Conservation (phyloP, 805 yeast species). For the Cyberlindnera bimundalis region DNA sequence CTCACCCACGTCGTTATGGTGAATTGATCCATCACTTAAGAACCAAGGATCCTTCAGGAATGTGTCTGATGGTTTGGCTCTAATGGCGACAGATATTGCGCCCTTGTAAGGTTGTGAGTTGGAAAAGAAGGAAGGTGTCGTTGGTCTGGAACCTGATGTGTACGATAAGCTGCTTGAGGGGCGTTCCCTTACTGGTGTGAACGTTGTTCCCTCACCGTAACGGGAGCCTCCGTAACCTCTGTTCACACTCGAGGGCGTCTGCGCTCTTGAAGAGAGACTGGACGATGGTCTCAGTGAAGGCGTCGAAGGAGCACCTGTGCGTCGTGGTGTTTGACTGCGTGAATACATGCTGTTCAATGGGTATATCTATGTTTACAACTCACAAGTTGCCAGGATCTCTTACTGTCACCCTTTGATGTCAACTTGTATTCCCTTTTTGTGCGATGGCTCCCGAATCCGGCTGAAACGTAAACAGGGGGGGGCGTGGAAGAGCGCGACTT, state of each 20-base stretch:
- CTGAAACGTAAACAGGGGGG: slow-evolving; percentile 3
- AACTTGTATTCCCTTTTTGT: background rate
- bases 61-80: slow-evolving; percentile 62
- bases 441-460: slow-evolving; percentile 3
- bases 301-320: slow-evolving; percentile 17
- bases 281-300: slow-evolving; percentile 25
- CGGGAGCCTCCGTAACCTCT: slow-evolving; percentile 20
- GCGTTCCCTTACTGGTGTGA: slow-evolving; percentile 25
- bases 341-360: slow-evolving; percentile 17
- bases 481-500: too few species aligned
- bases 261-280: slow-evolving; percentile 19
- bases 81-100: slow-evolving; percentile 67
- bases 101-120: slow-evolving; percentile 49
- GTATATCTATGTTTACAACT: too few species aligned
- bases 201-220: slow-evolving; percentile 19
- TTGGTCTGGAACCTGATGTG: slow-evolving; percentile 20
- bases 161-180: slow-evolving; percentile 16
- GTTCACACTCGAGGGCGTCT: slow-evolving; percentile 21
- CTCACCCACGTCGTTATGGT: slow-evolving; percentile 54
- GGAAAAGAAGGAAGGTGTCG: slow-evolving; percentile 22
- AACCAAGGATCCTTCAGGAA: slow-evolving; percentile 32
- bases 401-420: too few species aligned
- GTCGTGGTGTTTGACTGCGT: slow-evolving; percentile 24
- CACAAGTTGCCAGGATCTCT: too few species aligned
- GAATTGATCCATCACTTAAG: slow-evolving; percentile 38